These are phyloP conservation scores for Malassezia restricta DNA, from an alignment of 1,284 basidiomycete species.

Conservation along the genomic window DNA sequence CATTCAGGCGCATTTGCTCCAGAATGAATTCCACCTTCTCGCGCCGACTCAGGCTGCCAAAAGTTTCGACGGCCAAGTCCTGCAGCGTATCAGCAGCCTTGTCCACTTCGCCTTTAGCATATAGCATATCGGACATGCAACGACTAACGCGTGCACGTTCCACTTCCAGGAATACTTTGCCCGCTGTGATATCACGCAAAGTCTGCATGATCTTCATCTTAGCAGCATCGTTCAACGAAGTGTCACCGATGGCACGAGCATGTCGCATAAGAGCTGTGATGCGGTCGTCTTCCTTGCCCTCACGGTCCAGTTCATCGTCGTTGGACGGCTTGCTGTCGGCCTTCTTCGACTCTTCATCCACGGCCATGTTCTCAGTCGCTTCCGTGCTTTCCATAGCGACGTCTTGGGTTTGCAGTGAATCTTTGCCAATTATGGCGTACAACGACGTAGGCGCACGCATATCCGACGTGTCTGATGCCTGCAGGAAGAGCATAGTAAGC, in stretches of 20 bases:
- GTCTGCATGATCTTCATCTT: conserved; percentile 53
- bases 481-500: conserved; percentile 36
- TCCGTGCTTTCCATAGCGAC: conserved; percentile 16
- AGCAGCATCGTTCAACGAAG: conserved; percentile 21
- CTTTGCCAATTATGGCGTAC: conserved; percentile 15
- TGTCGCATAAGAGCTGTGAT: conserved; percentile 30
- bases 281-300: conserved; percentile 33
- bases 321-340: conserved; percentile 14
- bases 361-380: conserved; percentile 16
- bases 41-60: conserved; percentile 90
- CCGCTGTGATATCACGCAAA: conserved; percentile 80
- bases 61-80: conserved; percentile 95
- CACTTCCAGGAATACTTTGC: conserved; percentile 97
- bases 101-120: conserved; percentile 26
- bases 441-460: conserved; percentile 14
- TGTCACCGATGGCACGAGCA: conserved; percentile 29
- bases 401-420: conserved; percentile 11
- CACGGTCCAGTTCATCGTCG: conserved; percentile 23
- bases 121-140: conserved; percentile 33
- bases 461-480: conserved; percentile 19
- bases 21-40: conserved; percentile 98
- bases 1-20: conserved; percentile 94
- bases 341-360: conserved; percentile 16
- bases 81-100: conserved; percentile 52
- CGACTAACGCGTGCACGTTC: conserved; percentile 70